Base-by-base conservation (phyloP, 179 eudicot genomes). In the Actinidia arguta region DNA sequence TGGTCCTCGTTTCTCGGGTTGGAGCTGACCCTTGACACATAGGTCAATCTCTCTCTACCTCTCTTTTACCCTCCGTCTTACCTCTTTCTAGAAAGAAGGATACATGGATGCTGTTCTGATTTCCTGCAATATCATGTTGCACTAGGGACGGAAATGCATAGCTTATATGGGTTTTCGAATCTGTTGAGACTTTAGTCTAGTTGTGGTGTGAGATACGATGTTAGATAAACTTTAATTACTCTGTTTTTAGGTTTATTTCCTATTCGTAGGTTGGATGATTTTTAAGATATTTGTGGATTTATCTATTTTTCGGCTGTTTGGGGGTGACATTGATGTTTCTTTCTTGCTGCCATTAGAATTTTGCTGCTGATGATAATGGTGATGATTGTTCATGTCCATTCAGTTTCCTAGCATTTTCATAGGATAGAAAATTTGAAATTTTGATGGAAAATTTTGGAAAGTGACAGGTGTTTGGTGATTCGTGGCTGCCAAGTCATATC, bases 1-100 rank as follows among this genome's bases (percentile, higher is more conserved):
- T 31, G 36, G 36, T 31, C 36, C 36, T 31, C 36, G 1, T 31
- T 31, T 2, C 36, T 31, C 36, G 36, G 36, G 36, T 31, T 31
- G 78, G 42, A 54, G 22, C 61, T 8, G 36, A 31, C 36, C 36
- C 36, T 31, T 31, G 36, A 31, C 36, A 31, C 36, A 31, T 76
- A 80, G 83, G 83, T 80, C 78, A 74, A 27, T 84, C 77, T 75
- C 59, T 73, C 73, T 79, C 70, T n/a, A 54, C 42, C 80, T 82
- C 75, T 82, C 48, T 48, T 18, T 62, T 47, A 75, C 36, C 36
- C 36, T 50, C 74, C 63, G 67, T 75, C 84, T 82, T 63, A 55
- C 36, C 66, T 58, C 50, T 56, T 69, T 68, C 52, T 68, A 31
- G 75, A 36, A 70, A 13, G 58, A 52, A 67, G 75, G 63, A 68